Base-by-base conservation (phyloP, 345 rosid genomes). In the Dimocarpus longan region DNA sequence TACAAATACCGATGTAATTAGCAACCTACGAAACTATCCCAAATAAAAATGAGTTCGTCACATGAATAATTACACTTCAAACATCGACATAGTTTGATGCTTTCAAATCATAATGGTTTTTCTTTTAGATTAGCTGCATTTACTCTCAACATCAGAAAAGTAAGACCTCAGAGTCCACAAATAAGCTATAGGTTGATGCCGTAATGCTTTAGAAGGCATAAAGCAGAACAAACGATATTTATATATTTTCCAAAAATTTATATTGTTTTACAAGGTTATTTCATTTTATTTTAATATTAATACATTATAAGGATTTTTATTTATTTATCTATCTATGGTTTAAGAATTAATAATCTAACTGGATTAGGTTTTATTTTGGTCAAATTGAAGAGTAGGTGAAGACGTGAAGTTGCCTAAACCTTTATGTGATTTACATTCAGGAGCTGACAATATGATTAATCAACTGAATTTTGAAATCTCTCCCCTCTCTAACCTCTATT, bases 1-100 rank as follows among this genome's bases (percentile, higher is more conserved):
- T 50, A 50, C 56, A 50, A 24, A 21, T 62, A 22, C 24, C 8
- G 24, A 26, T 62, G 22, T 62, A 22, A 22, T 3, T 62, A 8
- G 22, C 54, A 19, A 59, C 8, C 43, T 21, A 40, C 7, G 9
- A 73, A 60, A 40, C 6, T 44, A 60, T 21, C 48, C 32, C 59
- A 73, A 73, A 57, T 13, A 60, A 74, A 75, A 18, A 26, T 26
- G 60, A 74, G 70, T 18, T 19, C 8, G 6, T 64, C 56, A 63
- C 26, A 42, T 18, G 10, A 46, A 50, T 48, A 60, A 15, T 56
- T 71, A 28, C 24, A 54, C 42, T 71, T 48, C 32, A 54, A 54
- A 71, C 60, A 24, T 15, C 3, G 13, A 71, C 54, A 52, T 32
- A 28, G 75, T 32, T 54, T 37, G n/a, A 16, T n/a, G 32, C n/a